Conservation (phyloP, 208 protist species). For the Trypanosoma lewisi region DNA sequence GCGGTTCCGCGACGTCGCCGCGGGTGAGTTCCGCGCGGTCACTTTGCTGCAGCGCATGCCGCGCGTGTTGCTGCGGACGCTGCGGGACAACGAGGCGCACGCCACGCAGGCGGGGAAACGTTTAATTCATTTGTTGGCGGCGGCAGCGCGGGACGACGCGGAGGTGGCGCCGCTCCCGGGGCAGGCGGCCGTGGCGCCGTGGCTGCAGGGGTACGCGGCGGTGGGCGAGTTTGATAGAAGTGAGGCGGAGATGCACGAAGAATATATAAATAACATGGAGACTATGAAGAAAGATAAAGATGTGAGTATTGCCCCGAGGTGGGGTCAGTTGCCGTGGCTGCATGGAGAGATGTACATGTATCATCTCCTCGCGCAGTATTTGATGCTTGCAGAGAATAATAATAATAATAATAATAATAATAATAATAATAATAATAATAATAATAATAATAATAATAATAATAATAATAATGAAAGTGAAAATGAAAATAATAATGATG, state of each 20-base stretch:
- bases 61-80: constrained; percentile 45
- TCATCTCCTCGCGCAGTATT: constrained; percentile 78
- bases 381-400: constrained; percentile 36
- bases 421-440: background rate
- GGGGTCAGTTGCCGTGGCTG: constrained; percentile 88
- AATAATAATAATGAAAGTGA: constrained; percentile 1
- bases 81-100: constrained; percentile 34
- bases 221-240: constrained; percentile 37
- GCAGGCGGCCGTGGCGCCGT: constrained; percentile 49
- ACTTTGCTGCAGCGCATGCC: constrained; percentile 63
- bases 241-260: background rate
- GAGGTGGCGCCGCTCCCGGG: constrained; percentile 67
- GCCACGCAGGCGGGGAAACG: constrained; percentile 23
- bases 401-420: background rate
- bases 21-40: constrained; percentile 69
- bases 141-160: constrained; percentile 35
- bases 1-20: constrained; percentile 64
- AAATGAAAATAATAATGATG: background rate
- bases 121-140: constrained; percentile 36
- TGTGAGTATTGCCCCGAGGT: constrained; percentile 42
- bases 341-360: constrained; percentile 90
- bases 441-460: background rate
- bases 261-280: too few relatives aligned
- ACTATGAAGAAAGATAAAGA: background rate
- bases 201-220: constrained; percentile 76